Conservation (phyloP, 176 grass and related monocot genomes). For the Cenchrus americanus region DNA sequence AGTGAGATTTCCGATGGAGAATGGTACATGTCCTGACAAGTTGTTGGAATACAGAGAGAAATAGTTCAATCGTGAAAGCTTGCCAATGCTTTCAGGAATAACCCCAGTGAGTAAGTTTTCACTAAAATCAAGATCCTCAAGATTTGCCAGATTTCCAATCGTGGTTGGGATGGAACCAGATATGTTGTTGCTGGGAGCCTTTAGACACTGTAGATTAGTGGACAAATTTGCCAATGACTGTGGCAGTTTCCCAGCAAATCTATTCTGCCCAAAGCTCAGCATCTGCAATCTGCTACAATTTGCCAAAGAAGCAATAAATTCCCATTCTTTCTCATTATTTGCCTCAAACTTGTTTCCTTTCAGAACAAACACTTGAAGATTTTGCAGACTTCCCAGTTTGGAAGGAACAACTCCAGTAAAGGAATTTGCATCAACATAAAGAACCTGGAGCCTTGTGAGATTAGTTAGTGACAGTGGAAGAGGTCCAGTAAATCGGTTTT, state of each 20-base stretch:
- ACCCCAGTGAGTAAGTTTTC: neutral
- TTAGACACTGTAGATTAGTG: neutral
- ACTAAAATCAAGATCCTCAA: neutral
- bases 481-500: neutral
- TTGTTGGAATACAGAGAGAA: neutral
- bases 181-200: neutral
- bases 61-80: neutral
- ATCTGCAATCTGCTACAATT: neutral
- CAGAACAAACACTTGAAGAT: neutral
- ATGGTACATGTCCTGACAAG: constrained; percentile 17
- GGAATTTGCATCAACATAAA: neutral
- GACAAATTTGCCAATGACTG: neutral
- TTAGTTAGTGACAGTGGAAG: constrained; percentile 23
- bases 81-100: constrained; percentile 33
- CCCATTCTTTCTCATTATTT: constrained; percentile 16
- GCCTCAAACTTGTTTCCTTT: neutral
- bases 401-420: constrained; percentile 26
- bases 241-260: neutral
- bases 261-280: neutral
- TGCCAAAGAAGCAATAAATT: constrained; percentile 18
- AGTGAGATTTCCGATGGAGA: constrained; percentile 23
- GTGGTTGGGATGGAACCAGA: neutral
- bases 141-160: neutral
- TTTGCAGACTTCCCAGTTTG: neutral
- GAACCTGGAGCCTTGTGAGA: neutral